Evolutionary conservation across 2,329 filamentous ascomycete species (phyloP).

Genomic region (Aspergillus novofumigatus): DNA sequence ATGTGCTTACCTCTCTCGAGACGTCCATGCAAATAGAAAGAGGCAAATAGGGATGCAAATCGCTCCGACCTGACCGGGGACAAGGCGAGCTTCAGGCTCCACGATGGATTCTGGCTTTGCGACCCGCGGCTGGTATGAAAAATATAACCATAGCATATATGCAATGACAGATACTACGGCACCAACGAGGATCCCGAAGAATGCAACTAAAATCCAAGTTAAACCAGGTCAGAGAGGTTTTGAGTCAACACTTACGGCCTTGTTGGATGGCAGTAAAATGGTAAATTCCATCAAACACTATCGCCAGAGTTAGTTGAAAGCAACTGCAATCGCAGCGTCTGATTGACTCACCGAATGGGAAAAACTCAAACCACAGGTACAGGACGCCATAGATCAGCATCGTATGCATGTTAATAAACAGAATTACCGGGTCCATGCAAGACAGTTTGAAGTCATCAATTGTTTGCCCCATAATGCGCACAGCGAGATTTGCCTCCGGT

Average conservation of each 20-base stretch:
- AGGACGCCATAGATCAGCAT: constrained; percentile 16
- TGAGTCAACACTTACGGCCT: no score
- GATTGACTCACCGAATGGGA: constrained; percentile 17
- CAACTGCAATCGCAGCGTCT: no score
- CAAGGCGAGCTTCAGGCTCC: constrained; percentile 11
- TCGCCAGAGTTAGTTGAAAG: no score
- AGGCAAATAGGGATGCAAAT: constrained; percentile 12
- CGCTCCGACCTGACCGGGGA: constrained; percentile 12
- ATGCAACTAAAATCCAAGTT: no score
- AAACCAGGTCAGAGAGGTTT: no score
- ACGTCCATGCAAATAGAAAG: constrained; percentile 17
- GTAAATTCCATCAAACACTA: constrained; percentile 12
- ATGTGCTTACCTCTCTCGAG: constrained; percentile 8
- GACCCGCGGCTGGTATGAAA: constrained; percentile 8
- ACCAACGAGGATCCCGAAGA: constrained; percentile 11
- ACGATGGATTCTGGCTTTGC: background rate
- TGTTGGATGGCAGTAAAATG: constrained; percentile 7
- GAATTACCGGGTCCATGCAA: constrained; percentile 9
- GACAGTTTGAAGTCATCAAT: no score
- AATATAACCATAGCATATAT: constrained; percentile 11
- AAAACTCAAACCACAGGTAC: constrained; percentile 19
- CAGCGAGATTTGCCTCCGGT: no score
- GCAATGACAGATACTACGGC: constrained; percentile 3
- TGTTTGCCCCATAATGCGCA: no score
- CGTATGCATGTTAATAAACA: constrained; percentile 12